phyloP scores from a whole-genome alignment of 129 eudicot species.

The Chrysanthemum makinoi region DNA sequence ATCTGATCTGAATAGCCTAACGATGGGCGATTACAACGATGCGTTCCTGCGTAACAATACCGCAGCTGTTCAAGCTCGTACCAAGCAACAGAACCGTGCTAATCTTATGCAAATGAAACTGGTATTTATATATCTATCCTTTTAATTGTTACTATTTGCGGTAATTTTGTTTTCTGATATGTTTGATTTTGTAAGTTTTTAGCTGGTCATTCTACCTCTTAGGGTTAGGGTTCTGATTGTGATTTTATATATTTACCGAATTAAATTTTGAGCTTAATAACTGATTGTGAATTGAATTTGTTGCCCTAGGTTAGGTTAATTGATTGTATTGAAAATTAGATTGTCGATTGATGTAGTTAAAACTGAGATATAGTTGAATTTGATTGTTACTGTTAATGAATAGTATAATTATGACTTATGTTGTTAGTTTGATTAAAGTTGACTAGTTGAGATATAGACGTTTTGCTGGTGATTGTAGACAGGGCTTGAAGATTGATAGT shows the following conservation, averaged over 20 bases:
- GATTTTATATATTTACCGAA: background rate
- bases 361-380: background rate
- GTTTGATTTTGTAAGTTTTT: background rate
- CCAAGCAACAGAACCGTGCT: slow-evolving; percentile 88
- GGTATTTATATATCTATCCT: slow-evolving; percentile 32
- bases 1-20: background rate
- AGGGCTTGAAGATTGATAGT: no score
- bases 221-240: background rate
- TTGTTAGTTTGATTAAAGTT: no score
- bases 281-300: background rate
- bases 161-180: no score
- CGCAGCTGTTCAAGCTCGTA: slow-evolving; percentile 84
- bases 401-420: no score
- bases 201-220: background rate
- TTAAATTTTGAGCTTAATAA: background rate
- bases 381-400: background rate
- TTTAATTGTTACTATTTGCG: background rate
- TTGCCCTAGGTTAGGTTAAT: slow-evolving; percentile 24
- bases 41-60: slow-evolving; percentile 80
- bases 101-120: slow-evolving; percentile 92
- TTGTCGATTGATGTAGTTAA: background rate
- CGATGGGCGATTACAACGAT: slow-evolving; percentile 84
- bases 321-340: background rate
- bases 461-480: no score
- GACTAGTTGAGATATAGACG: no score